Evolutionary conservation across 2,329 filamentous ascomycete genomes (phyloP).

Genomic region (Pseudodiploospora longispora): DNA sequence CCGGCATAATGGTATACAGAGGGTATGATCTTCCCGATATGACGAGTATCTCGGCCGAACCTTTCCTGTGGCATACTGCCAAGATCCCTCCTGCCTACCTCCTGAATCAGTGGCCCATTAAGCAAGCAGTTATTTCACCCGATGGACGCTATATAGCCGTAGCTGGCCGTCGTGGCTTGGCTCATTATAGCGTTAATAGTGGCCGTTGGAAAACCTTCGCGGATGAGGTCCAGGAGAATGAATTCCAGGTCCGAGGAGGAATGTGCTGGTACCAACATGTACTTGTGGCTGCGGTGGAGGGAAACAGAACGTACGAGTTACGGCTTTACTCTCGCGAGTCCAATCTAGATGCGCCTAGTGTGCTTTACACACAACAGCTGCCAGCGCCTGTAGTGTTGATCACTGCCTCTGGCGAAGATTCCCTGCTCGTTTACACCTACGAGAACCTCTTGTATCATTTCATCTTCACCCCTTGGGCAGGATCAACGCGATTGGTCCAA

Average conservation of each 20-base stretch:
- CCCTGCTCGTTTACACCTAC: conserved; percentile 90
- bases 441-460: conserved; percentile 95
- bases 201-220: conserved; percentile 93
- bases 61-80: conserved; percentile 90
- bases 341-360: conserved; percentile 61
- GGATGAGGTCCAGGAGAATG: conserved; percentile 72
- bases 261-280: conserved; percentile 99
- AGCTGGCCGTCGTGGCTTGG: conserved; percentile 85
- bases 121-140: conserved; percentile 75
- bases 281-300: conserved; percentile 86
- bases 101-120: conserved; percentile 87
- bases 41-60: conserved; percentile 84
- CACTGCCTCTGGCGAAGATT: conserved; percentile 85
- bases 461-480: conserved; percentile 68
- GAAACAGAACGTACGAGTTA: conserved; percentile 71
- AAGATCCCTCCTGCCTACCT: conserved; percentile 81
- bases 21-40: conserved; percentile 88
- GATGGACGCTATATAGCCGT: conserved; percentile 93
- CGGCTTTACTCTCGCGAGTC: conserved; percentile 89
- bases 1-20: conserved; percentile 83
- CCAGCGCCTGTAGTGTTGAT: conserved; percentile 84
- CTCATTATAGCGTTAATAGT: conserved; percentile 92
- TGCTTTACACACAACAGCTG: conserved; percentile 70
- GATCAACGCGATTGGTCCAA: conserved; percentile 68
- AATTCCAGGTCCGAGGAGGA: conserved; percentile 85